A percentile compares a stretch with the other conserved stretches of the same genome.
Conservation (phyloP, 805 yeast species). For the Barnettozyma botsteinii region DNA sequence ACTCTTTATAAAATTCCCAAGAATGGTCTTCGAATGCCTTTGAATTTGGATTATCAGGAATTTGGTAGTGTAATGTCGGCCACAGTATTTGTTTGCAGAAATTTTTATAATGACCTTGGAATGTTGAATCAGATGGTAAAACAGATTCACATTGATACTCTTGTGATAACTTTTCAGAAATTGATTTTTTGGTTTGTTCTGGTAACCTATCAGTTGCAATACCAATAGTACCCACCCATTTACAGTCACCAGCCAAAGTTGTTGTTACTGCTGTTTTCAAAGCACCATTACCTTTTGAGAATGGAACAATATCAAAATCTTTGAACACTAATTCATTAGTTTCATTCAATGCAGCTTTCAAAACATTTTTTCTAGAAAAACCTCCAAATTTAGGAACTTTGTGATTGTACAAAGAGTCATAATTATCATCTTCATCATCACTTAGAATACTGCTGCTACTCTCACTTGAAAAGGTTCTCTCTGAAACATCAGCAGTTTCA, state of each 20-base stretch:
- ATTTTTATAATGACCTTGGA: constrained; percentile 85
- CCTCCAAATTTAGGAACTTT: constrained; percentile 60
- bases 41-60: constrained; percentile 90
- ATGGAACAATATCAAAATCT: constrained; percentile 49
- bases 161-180: constrained; percentile 39
- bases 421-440: constrained; percentile 24
- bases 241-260: constrained; percentile 42
- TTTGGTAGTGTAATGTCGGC: constrained; percentile 93
- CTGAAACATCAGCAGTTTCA: constrained; percentile 15
- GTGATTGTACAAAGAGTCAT: constrained; percentile 21
- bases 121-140: constrained; percentile 68
- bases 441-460: constrained; percentile 11
- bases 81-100: constrained; percentile 92
- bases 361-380: constrained; percentile 55
- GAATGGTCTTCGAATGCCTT: constrained; percentile 95
- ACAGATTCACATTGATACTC: constrained; percentile 61
- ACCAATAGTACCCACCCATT: constrained; percentile 90
- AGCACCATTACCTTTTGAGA: constrained; percentile 80
- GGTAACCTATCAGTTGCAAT: constrained; percentile 86
- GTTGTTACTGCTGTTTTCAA: constrained; percentile 75
- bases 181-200: constrained; percentile 43
- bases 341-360: constrained; percentile 20
- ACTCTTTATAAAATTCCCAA: constrained; percentile 73
- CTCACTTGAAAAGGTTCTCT: constrained; percentile 6
- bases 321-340: constrained; percentile 34